Percentiles rank a stretch among this genome's conserved stretches.
phyloP scores from a whole-genome alignment of 2,329 filamentous ascomycete species.

The Colletotrichum gigasporum region DNA sequence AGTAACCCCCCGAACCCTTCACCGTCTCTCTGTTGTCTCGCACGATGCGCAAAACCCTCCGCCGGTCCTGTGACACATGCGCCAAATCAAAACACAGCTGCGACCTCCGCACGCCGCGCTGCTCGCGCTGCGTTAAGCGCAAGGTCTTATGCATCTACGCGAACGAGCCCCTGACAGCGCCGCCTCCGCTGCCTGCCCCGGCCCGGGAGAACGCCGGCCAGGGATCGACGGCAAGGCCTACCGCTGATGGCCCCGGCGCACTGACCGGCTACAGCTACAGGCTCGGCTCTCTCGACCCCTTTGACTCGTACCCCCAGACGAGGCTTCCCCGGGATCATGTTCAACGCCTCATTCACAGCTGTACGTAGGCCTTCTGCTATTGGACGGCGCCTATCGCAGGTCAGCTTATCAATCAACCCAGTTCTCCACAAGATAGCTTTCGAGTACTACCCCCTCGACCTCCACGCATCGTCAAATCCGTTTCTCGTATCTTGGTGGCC shows the following conservation, averaged over 20 bases:
- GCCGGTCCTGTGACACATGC: slow-evolving; percentile 65
- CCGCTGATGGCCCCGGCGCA: slow-evolving; percentile 13
- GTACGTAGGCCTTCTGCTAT: slow-evolving; percentile 47
- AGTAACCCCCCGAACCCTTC: neutral
- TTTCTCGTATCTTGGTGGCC: slow-evolving; percentile 71
- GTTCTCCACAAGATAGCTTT: slow-evolving; percentile 67
- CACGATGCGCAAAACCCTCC: slow-evolving; percentile 64
- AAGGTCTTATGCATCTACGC: slow-evolving; percentile 59
- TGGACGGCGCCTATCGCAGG: neutral
- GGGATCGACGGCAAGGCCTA: neutral
- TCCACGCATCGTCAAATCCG: slow-evolving; percentile 61
- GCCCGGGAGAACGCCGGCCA: neutral
- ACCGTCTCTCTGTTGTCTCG: neutral
- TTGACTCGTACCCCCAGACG: slow-evolving; percentile 64
- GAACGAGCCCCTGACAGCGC: slow-evolving; percentile 57
- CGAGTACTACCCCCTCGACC: slow-evolving; percentile 67
- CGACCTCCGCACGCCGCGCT: slow-evolving; percentile 62
- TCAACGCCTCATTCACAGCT: slow-evolving; percentile 64
- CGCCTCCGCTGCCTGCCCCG: slow-evolving; percentile 10
- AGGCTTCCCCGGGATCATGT: slow-evolving; percentile 60
- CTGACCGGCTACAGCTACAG: slow-evolving; percentile 40
- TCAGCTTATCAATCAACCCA: slow-evolving; percentile 39
- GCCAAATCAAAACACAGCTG: slow-evolving; percentile 65
- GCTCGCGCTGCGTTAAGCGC: slow-evolving; percentile 63
- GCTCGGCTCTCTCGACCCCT: slow-evolving; percentile 58